Evolutionary conservation across 345 rosid genomes (phyloP), one percentile per base, ranked within the genome.

Genomic region (Gossypium thurberi): DNA sequence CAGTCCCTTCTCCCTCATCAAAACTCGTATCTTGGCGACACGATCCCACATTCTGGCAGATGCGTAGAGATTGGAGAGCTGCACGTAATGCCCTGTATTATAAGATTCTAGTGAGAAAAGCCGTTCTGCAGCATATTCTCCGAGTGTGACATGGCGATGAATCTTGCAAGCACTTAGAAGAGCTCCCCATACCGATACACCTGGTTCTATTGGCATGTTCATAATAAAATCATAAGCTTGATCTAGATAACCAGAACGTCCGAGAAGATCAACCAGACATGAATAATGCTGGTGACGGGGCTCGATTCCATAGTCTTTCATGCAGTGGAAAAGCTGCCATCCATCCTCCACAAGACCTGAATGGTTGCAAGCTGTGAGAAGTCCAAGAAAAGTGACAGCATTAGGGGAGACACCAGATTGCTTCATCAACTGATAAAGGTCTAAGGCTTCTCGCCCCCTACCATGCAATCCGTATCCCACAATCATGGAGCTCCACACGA

Each of bases 401-500:
- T 85, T 89, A 3, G 92, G 92, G 23, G 20, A n/a, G 53, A 87
- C 83, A 37, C 87, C 89, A 76, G 70, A 70, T 72, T 79, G 69
- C 47, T 75, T 81, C 91, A 86, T 89, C 17, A 69, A 77, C 42
- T 78, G 78, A 74, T 84, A 89, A 73, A 89, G 83, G 76, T 73
- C 61, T 74, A 89, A 83, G 43, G 90, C 85, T 84, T 89, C 94
- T 75, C 18, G 78, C 28, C 84, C 91, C 33, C 52, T 60, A 2
- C 97, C 97, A 76, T 85, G 94, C 72, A 89, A 72, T 75, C 91
- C 94, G 70, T 91, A 91, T 44, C 92, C 92, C 20, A 86, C 78
- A 56, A 86, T 85, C 91, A 87, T 87, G 37, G 90, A 85, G 78
- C 90, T 89, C 94, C 94, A 89, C 73, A 81, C 71, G 46, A 89